Conservation (phyloP, 176 grass and related monocot species). For the Thalia dealbata region DNA sequence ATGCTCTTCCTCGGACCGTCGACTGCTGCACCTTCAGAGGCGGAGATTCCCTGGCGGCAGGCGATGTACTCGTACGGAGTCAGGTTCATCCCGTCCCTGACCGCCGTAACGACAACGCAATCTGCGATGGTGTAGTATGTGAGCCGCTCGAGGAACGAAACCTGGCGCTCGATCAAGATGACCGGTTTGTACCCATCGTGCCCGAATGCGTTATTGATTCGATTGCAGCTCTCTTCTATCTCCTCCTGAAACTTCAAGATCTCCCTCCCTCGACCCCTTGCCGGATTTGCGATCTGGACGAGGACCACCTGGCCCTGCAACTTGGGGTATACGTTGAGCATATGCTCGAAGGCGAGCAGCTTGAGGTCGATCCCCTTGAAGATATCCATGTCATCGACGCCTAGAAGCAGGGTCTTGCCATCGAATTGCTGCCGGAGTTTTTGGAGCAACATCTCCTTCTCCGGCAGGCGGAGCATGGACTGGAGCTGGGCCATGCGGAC, state of each 20-base stretch:
- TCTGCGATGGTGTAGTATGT: slow-evolving; percentile 13
- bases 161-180: slow-evolving; percentile 6
- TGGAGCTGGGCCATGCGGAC: slow-evolving; percentile 15
- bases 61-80: slow-evolving; percentile 15
- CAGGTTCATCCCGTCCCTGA: slow-evolving; percentile 23
- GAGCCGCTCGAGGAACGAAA: slow-evolving; percentile 1
- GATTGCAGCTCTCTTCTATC: not conserved
- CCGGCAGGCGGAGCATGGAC: slow-evolving; percentile 4
- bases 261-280: slow-evolving; percentile 5
- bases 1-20: slow-evolving; percentile 4
- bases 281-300: slow-evolving; percentile 19
- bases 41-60: not conserved
- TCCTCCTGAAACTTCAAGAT: not conserved
- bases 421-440: slow-evolving; percentile 1
- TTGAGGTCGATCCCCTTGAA: slow-evolving; percentile 20
- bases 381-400: slow-evolving; percentile 18
- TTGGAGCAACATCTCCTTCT: not conserved
- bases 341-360: slow-evolving; percentile 16
- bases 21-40: too few species aligned
- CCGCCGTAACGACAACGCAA: slow-evolving; percentile 9
- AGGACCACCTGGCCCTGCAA: slow-evolving; percentile 10
- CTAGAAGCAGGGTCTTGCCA: slow-evolving; percentile 10
- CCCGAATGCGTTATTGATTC: slow-evolving; percentile 6
- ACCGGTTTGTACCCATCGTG: slow-evolving; percentile 1
- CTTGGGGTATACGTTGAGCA: slow-evolving; percentile 1